Conservation (phyloP, 225 moss, liverwort and hornwort genomes). For the Takakia lepidozioides region DNA sequence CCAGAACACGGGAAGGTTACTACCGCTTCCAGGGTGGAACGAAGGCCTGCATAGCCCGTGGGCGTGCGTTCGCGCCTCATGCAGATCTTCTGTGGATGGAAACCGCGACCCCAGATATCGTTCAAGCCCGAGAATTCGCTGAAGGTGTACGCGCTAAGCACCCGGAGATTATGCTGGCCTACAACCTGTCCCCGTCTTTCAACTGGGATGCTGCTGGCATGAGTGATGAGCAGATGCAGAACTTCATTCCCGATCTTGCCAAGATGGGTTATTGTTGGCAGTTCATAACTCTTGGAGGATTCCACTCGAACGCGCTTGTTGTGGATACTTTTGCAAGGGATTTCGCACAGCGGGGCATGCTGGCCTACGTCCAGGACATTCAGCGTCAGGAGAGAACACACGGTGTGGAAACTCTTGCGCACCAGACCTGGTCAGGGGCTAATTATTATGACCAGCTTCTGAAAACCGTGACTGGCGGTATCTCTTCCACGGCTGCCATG, state of each 20-base stretch:
- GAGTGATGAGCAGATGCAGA: conserved; percentile 67
- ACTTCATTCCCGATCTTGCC: conserved; percentile 67
- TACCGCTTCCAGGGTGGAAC: conserved; percentile 60
- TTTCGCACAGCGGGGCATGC: conserved; percentile 70
- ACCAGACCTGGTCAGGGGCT: conserved; percentile 80
- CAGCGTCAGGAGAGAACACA: conserved; percentile 76
- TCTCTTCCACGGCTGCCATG: conserved; percentile 65
- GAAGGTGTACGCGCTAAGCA: conserved; percentile 31
- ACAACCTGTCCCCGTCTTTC: conserved; percentile 77
- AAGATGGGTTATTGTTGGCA: conserved; percentile 69
- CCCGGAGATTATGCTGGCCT: conserved; percentile 65
- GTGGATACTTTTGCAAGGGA: conserved; percentile 67
- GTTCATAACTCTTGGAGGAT: conserved; percentile 76
- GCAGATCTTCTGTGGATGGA: conserved; percentile 79
- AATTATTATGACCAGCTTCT: conserved; percentile 76
- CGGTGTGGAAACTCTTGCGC: conserved; percentile 74
- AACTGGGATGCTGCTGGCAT: conserved; percentile 85
- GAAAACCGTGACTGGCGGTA: conserved; percentile 65
- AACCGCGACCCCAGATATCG: conserved; percentile 60
- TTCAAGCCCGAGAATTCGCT: conserved; percentile 52
- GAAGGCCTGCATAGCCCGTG: conserved; percentile 51
- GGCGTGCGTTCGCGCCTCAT: conserved; percentile 50
- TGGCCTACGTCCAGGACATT: conserved; percentile 75
- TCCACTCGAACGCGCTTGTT: conserved; percentile 64
- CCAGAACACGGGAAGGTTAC: conserved; percentile 59